These are phyloP conservation scores for Cutaneotrichosporon cutaneum DNA, from an alignment of 1,284 basidiomycete genomes.

Conservation along the genomic window DNA sequence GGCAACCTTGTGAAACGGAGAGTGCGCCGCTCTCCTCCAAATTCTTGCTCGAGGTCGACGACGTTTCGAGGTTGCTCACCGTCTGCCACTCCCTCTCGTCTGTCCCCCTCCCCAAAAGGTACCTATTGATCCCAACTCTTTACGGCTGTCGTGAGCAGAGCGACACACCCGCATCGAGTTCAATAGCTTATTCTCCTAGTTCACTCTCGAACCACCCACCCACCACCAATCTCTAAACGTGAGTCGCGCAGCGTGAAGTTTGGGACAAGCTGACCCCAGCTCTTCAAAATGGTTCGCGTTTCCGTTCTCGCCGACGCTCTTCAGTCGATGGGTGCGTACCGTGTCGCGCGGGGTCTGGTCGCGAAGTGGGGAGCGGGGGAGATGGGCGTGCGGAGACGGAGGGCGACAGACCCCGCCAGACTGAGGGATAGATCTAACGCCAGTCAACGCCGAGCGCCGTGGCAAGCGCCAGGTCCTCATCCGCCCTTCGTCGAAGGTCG, in stretches of 20 bases:
- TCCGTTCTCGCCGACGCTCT: constrained; percentile 65
- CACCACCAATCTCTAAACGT: background rate
- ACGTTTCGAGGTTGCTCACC: background rate
- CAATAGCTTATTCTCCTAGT: constrained; percentile 48
- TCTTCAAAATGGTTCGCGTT: constrained; percentile 52
- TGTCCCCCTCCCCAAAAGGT: constrained; percentile 18
- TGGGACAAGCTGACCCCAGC: background rate
- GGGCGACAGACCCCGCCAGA: background rate
- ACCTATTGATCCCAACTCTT: constrained; percentile 36
- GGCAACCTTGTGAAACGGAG: background rate
- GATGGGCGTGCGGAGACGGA: background rate
- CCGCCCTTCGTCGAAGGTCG: constrained; percentile 92
- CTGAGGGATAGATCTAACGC: background rate
- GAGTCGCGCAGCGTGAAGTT: background rate
- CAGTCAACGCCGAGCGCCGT: constrained; percentile 92
- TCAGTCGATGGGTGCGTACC: constrained; percentile 62
- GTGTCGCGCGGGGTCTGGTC: background rate
- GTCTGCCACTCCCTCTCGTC: background rate
- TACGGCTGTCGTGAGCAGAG: constrained; percentile 42
- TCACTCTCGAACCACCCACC: constrained; percentile 7
- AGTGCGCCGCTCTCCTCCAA: too few relatives aligned
- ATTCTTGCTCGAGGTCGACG: background rate
- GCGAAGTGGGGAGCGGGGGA: constrained; percentile 2
- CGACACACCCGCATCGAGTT: constrained; percentile 52
- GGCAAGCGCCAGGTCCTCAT: constrained; percentile 97